Evolutionary conservation across 2,329 filamentous ascomycete genomes (phyloP).

Genomic region (Diplocarpon rosae): DNA sequence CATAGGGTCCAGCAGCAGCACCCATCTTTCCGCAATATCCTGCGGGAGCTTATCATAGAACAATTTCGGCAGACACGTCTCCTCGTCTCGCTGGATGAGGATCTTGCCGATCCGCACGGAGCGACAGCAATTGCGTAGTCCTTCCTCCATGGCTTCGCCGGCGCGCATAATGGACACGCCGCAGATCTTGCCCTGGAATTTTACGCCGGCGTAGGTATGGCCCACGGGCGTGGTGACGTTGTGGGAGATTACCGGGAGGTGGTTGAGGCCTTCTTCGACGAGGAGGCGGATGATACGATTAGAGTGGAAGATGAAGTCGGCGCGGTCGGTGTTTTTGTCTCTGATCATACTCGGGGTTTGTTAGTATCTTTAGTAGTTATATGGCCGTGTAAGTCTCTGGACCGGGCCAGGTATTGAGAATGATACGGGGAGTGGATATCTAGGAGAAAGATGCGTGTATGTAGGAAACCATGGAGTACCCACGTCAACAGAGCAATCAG

Average conservation of each 20-base stretch:
- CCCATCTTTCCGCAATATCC: slow-evolving; percentile 88
- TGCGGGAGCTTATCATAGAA: slow-evolving; percentile 97
- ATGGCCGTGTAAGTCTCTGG: no score
- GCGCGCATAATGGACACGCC: slow-evolving; percentile 98
- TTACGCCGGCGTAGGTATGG: slow-evolving; percentile 76
- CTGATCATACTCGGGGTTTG: slow-evolving; percentile 71
- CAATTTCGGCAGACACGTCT: slow-evolving; percentile 80
- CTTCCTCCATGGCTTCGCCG: slow-evolving; percentile 97
- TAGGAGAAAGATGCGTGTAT: not conserved
- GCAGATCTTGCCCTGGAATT: slow-evolving; percentile 96
- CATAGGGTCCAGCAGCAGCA: slow-evolving; percentile 94
- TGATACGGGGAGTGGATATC: not conserved
- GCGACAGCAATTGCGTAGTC: slow-evolving; percentile 87
- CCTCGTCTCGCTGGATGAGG: slow-evolving; percentile 92
- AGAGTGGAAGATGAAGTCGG: slow-evolving; percentile 98
- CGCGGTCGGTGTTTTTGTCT: slow-evolving; percentile 77
- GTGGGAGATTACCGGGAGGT: slow-evolving; percentile 83
- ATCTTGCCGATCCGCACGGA: slow-evolving; percentile 99
- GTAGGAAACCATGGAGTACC: slow-evolving; percentile 32
- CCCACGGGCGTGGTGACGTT: slow-evolving; percentile 86
- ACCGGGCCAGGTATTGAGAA: not conserved
- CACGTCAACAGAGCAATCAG: slow-evolving; percentile 96
- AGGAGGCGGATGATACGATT: slow-evolving; percentile 95
- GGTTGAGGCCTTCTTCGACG: slow-evolving; percentile 94
- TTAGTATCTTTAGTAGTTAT: no score